phyloP scores from a whole-genome alignment of 192 early-diverging fungal genomes.

The Backusella australiensis region DNA sequence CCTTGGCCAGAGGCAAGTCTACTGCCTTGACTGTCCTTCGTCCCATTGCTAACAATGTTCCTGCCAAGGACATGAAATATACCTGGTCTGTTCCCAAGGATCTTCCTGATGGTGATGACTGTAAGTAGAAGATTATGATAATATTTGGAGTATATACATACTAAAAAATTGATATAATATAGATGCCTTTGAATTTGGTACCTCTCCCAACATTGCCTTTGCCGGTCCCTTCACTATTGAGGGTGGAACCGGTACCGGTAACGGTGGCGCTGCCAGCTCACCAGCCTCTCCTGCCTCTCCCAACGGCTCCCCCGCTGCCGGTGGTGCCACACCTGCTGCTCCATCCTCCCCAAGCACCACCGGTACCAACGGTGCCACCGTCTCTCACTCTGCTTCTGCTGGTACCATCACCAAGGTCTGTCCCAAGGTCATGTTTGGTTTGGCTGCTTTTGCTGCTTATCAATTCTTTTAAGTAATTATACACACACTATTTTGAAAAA shows the following conservation, averaged over 20 bases:
- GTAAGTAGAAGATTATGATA: neutral
- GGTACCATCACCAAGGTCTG: neutral
- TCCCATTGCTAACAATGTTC: conserved; percentile 28
- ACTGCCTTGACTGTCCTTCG: conserved; percentile 27
- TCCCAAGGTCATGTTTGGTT: neutral
- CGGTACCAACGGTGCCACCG: neutral
- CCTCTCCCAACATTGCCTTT: conserved; percentile 30
- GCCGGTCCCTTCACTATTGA: conserved; percentile 34
- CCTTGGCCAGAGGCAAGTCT: conserved; percentile 24
- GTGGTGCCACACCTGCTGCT: neutral
- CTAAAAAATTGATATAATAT: neutral
- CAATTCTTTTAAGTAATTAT: neutral
- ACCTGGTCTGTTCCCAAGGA: conserved; percentile 26
- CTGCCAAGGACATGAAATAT: conserved; percentile 17
- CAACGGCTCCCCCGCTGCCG: neutral
- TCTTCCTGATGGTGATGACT: conserved; percentile 22
- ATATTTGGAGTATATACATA: neutral
- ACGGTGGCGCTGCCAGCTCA: neutral
- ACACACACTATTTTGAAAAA: neutral
- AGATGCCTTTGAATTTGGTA: conserved; percentile 32
- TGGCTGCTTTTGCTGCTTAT: conserved; percentile 7
- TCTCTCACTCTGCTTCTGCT: conserved; percentile 3
- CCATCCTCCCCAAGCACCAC: neutral
- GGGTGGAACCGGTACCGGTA: conserved; percentile 8
- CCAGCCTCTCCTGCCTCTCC: neutral